phyloP scores from a whole-genome alignment of 352 stramenopile genomes.

The Phytophthora sp. region DNA sequence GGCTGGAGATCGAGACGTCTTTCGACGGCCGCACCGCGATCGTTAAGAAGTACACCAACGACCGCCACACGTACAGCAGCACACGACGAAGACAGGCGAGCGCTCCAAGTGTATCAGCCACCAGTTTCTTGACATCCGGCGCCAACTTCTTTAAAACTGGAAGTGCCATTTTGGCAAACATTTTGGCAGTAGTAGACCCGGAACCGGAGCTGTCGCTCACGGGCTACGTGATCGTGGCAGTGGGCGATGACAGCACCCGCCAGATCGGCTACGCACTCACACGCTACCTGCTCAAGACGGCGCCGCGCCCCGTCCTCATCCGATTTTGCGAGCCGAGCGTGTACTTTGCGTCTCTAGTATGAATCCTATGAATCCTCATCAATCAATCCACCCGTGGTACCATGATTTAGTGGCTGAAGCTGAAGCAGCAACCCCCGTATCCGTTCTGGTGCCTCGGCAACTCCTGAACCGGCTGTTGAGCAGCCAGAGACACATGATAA shows the following conservation, averaged over 20 bases:
- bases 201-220: constrained; percentile 39
- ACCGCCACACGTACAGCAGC: constrained; percentile 59
- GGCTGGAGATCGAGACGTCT: constrained; percentile 81
- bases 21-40: constrained; percentile 72
- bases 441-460: too few species aligned
- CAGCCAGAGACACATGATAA: constrained; percentile 1
- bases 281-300: constrained; percentile 76
- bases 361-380: constrained; percentile 29
- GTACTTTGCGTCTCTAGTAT: constrained; percentile 72
- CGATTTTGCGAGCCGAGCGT: constrained; percentile 80
- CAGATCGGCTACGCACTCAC: constrained; percentile 69
- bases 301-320: constrained; percentile 63
- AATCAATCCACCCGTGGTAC: constrained; percentile 16
- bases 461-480: constrained; percentile 13
- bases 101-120: constrained; percentile 8
- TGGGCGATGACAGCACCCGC: constrained; percentile 73
- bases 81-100: constrained; percentile 29
- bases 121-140: constrained; percentile 27
- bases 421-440: constrained; percentile 3
- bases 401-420: constrained; percentile 8
- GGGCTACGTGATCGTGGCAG: constrained; percentile 75
- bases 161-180: constrained; percentile 28
- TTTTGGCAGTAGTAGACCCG: constrained; percentile 29
- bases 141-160: constrained; percentile 33
- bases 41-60: constrained; percentile 60